Conservation (phyloP, 2,329 filamentous ascomycete species). For the Neofusicoccum laricinum region DNA sequence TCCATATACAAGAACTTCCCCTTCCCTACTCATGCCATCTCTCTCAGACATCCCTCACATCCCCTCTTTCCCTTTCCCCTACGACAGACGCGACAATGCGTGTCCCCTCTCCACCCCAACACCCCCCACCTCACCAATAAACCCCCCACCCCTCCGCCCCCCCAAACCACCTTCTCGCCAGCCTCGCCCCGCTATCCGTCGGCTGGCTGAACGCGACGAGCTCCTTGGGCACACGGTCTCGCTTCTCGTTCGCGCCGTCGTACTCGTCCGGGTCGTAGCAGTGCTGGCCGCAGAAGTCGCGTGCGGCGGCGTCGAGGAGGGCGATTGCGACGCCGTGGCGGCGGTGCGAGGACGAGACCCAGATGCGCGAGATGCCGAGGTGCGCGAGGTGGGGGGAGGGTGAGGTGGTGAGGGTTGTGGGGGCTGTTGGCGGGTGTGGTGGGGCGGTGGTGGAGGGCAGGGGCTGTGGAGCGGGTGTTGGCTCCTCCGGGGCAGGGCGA, state of each 20-base stretch:
- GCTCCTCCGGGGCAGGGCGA: background rate
- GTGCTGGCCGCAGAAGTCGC: background rate
- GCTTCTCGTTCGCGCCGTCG: background rate
- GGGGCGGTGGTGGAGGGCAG: background rate
- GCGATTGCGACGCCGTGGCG: conserved; percentile 56
- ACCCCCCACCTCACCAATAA: conserved; percentile 35
- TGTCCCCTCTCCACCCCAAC: no score
- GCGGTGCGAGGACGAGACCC: conserved; percentile 58
- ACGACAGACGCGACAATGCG: no score
- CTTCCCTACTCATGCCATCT: background rate
- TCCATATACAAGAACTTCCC: background rate
- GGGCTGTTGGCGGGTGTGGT: background rate
- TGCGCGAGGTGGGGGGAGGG: conserved; percentile 45
- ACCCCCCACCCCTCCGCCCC: conserved; percentile 57
- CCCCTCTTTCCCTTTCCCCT: no score
- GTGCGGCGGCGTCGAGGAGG: conserved; percentile 50
- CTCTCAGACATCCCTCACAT: no score
- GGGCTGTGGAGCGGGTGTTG: background rate
- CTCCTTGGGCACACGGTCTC: conserved; percentile 44
- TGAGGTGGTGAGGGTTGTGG: conserved; percentile 38
- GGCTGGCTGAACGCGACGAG: conserved; percentile 64
- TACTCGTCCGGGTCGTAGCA: background rate
- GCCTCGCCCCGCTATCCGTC: conserved; percentile 57
- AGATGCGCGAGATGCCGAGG: conserved; percentile 64
- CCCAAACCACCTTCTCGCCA: conserved; percentile 60